Evolutionary conservation across 768 basidiomycete species (phyloP), one percentile per base, ranked within the genome.

Genomic region (Lentinula boryana): DNA sequence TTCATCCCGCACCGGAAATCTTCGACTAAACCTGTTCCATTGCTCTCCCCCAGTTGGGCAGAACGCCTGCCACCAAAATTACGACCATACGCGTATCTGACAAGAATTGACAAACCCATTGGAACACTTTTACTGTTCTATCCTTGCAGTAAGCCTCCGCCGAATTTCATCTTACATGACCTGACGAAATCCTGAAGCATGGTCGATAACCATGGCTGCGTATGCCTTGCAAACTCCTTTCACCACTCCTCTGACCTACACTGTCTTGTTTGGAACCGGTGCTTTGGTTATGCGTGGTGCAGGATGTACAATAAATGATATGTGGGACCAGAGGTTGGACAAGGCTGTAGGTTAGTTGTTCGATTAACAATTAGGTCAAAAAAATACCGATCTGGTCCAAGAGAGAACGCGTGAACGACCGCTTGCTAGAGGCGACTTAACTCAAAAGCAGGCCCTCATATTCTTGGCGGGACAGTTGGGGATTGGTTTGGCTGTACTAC

Each of bases 281-380:
- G 95, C 97, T 0, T 66, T 97, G 48, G 81, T 98, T 55, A 99
- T 99, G 97, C 87, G 97, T 18, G 93, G 96, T 5, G 97, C 97
- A 21, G 97, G 97, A 3, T 99, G 97, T 73, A 98, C 93, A 2
- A 96, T 99, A 66, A 99, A 99, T 71, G 97, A 99, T 70, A 87
- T 99, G 86, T 98, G 97, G 96, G 97, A 99, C 74, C 82, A 80
- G 64, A 86, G 92, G 63, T 83, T 97, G 49, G 97, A 99, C 79
- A 87, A 85, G 69, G 86, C 88, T 41, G 97, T 98, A 53, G 94
- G 95, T 95, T 68, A 65, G 80, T 67, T 44, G 18, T 44, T 63
- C 50, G 32, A 7, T 40, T 36, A 23, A 38, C 32, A 18, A 21
- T 9, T n/a, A 23, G 31, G 52, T 23, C 62, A n/a, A 38, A 41